Evolutionary conservation across 2,329 filamentous ascomycete genomes (phyloP).

Genomic region (Trichoderma polysporum): DNA sequence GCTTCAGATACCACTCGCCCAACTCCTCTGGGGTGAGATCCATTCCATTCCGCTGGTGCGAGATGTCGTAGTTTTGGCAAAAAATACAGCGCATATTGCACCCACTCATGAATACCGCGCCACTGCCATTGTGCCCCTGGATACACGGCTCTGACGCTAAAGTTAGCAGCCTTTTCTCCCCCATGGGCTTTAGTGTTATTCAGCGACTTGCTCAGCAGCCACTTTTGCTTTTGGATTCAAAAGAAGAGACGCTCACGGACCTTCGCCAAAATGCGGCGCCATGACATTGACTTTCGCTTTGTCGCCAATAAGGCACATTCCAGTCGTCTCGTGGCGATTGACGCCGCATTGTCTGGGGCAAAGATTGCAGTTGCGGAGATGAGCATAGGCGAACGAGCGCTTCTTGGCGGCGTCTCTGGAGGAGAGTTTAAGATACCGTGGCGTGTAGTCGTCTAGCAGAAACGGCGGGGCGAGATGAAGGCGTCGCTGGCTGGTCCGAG

Average conservation of each 20-base stretch:
- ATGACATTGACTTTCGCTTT: conserved; percentile 80
- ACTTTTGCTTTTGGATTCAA: background rate
- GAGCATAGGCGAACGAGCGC: conserved; percentile 69
- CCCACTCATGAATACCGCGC: conserved; percentile 78
- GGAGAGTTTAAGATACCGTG: conserved; percentile 68
- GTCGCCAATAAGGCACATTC: conserved; percentile 74
- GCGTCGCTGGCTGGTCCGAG: conserved; percentile 20
- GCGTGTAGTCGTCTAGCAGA: conserved; percentile 71
- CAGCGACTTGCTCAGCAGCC: background rate
- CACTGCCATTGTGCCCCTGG: conserved; percentile 77
- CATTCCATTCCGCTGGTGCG: conserved; percentile 77
- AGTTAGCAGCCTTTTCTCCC: background rate
- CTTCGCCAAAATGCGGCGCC: conserved; percentile 81
- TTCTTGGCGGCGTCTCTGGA: conserved; percentile 71
- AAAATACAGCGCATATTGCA: conserved; percentile 73
- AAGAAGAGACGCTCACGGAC: conserved; percentile 36
- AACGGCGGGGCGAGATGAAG: conserved; percentile 63
- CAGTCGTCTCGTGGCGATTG: conserved; percentile 77
- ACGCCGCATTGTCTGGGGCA: conserved; percentile 76
- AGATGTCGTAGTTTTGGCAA: conserved; percentile 82
- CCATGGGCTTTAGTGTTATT: background rate
- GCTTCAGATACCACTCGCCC: conserved; percentile 78
- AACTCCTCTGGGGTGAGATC: conserved; percentile 77
- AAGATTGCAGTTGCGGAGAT: conserved; percentile 76
- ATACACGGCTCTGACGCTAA: conserved; percentile 67